These are phyloP conservation scores for Ceratobasidium sp. DNA, from an alignment of 1,284 basidiomycete genomes.

Conservation along the genomic window DNA sequence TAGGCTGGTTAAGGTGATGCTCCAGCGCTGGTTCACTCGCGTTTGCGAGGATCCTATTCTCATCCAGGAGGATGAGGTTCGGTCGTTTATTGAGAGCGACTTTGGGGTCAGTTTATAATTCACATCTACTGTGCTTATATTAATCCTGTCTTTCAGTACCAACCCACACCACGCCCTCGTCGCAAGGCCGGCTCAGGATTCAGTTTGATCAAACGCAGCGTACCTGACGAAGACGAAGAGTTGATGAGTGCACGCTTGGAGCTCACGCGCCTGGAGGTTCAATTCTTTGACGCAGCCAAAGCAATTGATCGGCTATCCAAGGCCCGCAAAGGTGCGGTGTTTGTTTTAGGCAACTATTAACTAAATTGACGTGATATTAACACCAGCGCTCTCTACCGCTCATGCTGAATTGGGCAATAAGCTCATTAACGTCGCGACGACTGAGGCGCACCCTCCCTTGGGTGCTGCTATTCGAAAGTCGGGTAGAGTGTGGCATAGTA, in stretches of 20 bases:
- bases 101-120: slow-evolving; percentile 72
- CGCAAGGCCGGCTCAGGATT: slow-evolving; percentile 78
- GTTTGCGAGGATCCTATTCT: slow-evolving; percentile 91
- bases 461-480: slow-evolving; percentile 85
- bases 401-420: slow-evolving; percentile 92
- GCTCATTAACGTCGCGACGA: slow-evolving; percentile 86
- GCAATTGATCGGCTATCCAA: slow-evolving; percentile 86
- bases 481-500: slow-evolving; percentile 85
- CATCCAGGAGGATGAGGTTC: slow-evolving; percentile 88
- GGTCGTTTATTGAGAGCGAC: slow-evolving; percentile 94
- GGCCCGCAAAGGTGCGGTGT: slow-evolving; percentile 74
- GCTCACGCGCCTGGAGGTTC: slow-evolving; percentile 88
- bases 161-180: slow-evolving; percentile 80
- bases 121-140: neutral
- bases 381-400: slow-evolving; percentile 76
- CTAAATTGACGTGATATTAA: neutral
- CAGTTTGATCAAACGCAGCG: slow-evolving; percentile 74
- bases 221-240: slow-evolving; percentile 86
- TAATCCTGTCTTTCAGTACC: slow-evolving; percentile 61
- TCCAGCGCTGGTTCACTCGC: slow-evolving; percentile 92
- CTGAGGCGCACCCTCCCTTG: slow-evolving; percentile 85
- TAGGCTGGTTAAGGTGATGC: slow-evolving; percentile 89
- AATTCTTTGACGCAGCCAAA: slow-evolving; percentile 90
- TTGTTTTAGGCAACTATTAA: neutral
- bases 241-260: slow-evolving; percentile 90